Evolutionary conservation across 2,329 filamentous ascomycete genomes (phyloP), one percentile per base, ranked within the genome.

Genomic region (Venturia aucupariae): DNA sequence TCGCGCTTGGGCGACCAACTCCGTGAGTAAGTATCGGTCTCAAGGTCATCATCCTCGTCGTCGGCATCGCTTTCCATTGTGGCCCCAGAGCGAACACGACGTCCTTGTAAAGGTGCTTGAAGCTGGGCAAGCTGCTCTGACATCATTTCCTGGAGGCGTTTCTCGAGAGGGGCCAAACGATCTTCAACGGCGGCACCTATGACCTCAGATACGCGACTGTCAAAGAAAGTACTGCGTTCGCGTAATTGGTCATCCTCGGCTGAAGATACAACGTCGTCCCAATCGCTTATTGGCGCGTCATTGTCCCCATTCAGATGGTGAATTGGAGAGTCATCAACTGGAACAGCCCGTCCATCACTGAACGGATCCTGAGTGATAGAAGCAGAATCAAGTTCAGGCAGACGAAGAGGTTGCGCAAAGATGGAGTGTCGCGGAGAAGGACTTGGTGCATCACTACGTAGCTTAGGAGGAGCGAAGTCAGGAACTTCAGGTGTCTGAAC

Each of bases 51-150:
- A 68, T 95, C 92, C 72, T 96, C 92, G 67, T 96, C 92, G 73
- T 97, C 93, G 13, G 94, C 93, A 76, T 97, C 94, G 72, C 93
- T 97, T 66, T 95, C 86, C 60, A 84, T 81, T 3, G 80, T 77
- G 38, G 91, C 89, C 46, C 72, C 74, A n/a, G 81, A 84, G 59
- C 89, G 92, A 48, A 85, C 75, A 73, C 87, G 90, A 69, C 86
- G 84, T 68, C 84, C 80, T 32, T 48, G 24, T 39, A 35, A 11
- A 17, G 57, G 64, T 24, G 41, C 27, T 38, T 39, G 38, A 17
- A 61, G 46, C 7, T 44, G 41, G 17, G 35, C 60, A 39, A 62
- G 44, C 13, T 65, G 30, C 10, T 13, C 19, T 61, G 63, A 39
- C 30, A 65, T 64, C 48, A 97, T 95, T 32, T 81, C 82, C 63